These are phyloP conservation scores for Xylariaceae sp. DNA, from an alignment of 2,329 filamentous ascomycete species.

Conservation along the genomic window DNA sequence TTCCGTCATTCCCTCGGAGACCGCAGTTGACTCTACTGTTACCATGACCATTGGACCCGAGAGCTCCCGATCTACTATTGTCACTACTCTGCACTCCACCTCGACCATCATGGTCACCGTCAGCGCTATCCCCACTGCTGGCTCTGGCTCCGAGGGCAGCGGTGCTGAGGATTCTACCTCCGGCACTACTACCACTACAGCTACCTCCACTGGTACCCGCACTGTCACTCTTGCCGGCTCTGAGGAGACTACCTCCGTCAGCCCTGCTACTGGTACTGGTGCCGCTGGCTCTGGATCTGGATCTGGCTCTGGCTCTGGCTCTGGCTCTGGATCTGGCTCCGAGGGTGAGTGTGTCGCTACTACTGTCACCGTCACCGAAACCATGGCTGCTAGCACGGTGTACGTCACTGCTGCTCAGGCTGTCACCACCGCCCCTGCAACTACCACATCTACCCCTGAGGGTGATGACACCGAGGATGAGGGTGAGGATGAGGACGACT, in stretches of 20 bases:
- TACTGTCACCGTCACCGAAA: slow-evolving; percentile 27
- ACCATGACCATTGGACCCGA: slow-evolving; percentile 26
- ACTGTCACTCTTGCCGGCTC: slow-evolving; percentile 25
- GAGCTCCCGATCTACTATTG: slow-evolving; percentile 21
- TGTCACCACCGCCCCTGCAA: slow-evolving; percentile 5
- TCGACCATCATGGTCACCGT: slow-evolving; percentile 24
- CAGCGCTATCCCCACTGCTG: slow-evolving; percentile 14
- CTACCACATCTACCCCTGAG: slow-evolving; percentile 2
- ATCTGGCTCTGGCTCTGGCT: slow-evolving; percentile 6
- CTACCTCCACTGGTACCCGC: slow-evolving; percentile 26
- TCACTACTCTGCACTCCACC: slow-evolving; percentile 28
- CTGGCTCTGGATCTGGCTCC: slow-evolving; percentile 6
- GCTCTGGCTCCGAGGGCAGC: slow-evolving; percentile 2
- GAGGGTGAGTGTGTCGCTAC: slow-evolving; percentile 16
- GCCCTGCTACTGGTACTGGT: slow-evolving; percentile 10
- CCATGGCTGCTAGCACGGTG: slow-evolving; percentile 25
- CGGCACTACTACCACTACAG: slow-evolving; percentile 26
- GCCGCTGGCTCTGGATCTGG: slow-evolving; percentile 11
- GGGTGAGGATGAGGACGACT: slow-evolving; percentile 12
- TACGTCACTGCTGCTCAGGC: slow-evolving; percentile 22
- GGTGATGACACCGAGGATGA: slow-evolving; percentile 11
- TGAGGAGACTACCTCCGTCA: slow-evolving; percentile 9
- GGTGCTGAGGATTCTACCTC: slow-evolving; percentile 11
- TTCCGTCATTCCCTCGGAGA: slow-evolving; percentile 4
- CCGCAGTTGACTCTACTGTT: slow-evolving; percentile 15